Evolutionary conservation across 192 early-diverging fungal species (phyloP).

Genomic region (Umbelopsis isabellina): DNA sequence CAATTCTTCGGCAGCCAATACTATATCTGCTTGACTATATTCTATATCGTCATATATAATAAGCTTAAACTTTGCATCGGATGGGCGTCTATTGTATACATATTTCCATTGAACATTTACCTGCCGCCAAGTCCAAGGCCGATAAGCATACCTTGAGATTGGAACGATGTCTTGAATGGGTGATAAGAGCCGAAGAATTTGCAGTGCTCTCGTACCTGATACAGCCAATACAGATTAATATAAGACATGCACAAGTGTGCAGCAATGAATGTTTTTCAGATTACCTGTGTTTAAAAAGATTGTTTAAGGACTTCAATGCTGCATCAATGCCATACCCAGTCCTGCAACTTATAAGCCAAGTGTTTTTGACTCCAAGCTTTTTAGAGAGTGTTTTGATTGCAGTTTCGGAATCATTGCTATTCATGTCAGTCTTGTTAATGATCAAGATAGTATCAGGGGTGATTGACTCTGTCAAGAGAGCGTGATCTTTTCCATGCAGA

Average conservation of each 20-base stretch:
- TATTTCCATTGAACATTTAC: slow-evolving; percentile 30
- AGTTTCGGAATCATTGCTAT: neutral
- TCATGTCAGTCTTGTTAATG: slow-evolving; percentile 66
- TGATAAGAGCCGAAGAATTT: slow-evolving; percentile 55
- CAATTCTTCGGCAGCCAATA: slow-evolving; percentile 77
- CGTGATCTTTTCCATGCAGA: slow-evolving; percentile 26
- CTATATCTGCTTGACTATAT: slow-evolving; percentile 51
- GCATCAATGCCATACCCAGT: slow-evolving; percentile 53
- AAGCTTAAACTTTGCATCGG: neutral
- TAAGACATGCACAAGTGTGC: no score
- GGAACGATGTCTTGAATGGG: slow-evolving; percentile 68
- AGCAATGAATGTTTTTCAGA: no score
- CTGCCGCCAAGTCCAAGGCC: slow-evolving; percentile 48
- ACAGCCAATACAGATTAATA: no score
- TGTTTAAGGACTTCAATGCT: slow-evolving; percentile 46
- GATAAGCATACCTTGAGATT: slow-evolving; percentile 59
- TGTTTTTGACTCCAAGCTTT: slow-evolving; percentile 26
- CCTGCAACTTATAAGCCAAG: slow-evolving; percentile 53
- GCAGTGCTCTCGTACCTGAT: slow-evolving; percentile 28
- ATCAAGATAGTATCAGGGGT: slow-evolving; percentile 62
- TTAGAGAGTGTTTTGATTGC: neutral
- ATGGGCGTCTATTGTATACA: neutral
- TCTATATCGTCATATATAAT: slow-evolving; percentile 20
- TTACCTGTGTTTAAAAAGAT: slow-evolving; percentile 48
- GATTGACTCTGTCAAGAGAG: slow-evolving; percentile 43